Conservation (phyloP, 441 rosid genomes). For the Manihot esculenta region DNA sequence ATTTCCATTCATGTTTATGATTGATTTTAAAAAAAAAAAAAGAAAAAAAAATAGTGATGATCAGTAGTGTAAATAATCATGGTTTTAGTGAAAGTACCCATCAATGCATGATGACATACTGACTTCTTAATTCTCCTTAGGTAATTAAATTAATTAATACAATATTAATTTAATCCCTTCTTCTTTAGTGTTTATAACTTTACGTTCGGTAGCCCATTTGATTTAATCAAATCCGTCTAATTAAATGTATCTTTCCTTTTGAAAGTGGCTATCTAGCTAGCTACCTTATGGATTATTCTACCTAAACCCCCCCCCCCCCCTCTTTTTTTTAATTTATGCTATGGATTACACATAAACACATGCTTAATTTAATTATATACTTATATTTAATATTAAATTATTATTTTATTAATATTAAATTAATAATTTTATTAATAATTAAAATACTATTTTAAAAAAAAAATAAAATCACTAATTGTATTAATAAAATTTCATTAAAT, state of each 20-base stretch:
- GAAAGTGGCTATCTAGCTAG: background rate
- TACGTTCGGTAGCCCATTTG: background rate
- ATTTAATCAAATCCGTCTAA: background rate
- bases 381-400: too few relatives aligned
- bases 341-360: background rate
- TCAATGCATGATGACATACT: background rate
- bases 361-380: background rate
- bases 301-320: too few relatives aligned
- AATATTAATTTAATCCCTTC: background rate
- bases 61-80: constrained; percentile 10
- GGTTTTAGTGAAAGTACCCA: constrained; percentile 4
- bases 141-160: background rate
- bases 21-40: background rate
- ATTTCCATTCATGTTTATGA: background rate
- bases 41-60: too few relatives aligned
- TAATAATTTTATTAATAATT: too few relatives aligned
- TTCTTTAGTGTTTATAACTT: background rate
- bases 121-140: background rate
- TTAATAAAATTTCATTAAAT: too few relatives aligned
- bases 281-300: background rate
- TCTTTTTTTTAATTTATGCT: background rate
- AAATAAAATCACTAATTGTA: too few relatives aligned
- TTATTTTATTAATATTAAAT: too few relatives aligned
- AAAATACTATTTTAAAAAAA: too few relatives aligned
- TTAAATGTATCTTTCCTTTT: constrained; percentile 1